Base-by-base conservation (phyloP, 78 protist species). In the Chrysochromulina tobinii region DNA sequence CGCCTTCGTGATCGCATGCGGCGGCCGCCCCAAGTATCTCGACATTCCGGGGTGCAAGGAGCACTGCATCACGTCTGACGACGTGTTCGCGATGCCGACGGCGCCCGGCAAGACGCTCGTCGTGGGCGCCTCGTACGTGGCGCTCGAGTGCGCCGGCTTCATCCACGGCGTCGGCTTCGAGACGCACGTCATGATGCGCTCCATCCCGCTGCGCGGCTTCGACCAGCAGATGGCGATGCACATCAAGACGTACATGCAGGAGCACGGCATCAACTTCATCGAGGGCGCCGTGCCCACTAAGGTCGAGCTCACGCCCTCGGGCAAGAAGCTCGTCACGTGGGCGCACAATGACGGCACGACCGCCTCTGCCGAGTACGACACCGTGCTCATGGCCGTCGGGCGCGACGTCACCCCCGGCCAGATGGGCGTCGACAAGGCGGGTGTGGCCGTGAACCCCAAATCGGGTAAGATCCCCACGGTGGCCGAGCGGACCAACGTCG, bases 131-230 rank as follows among this genome's bases (percentile, higher is more conserved):
- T 91, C 96, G 55, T 97, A 98, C 94, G 89, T 98, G 38, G 93
- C 99, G 5, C 93, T 98, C 23, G 99, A 98, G 75, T 96, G 98
- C 75, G 99, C 99, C 15, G 99, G 99, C 61, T 98, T 97, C 90
- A 66, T 87, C 64, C 2, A 20, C 23, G 87, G 87, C 61, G 12
- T 79, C 51, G 87, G 87, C 17, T 77, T 21, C 81, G 95, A 94
- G 66, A 77, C 93, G 58, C 91, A 95, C 17, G 94, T 93, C 25
- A 12, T 91, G 88, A 68, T 95, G 91, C 92, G 99, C 48, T 91
- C 96, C 15, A 95, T 95, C 48, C 90, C 92, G 21, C 95, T 97
- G 66, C 95, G 99, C 54, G 99, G 98, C 17, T 97, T 97, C 88
- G 99, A 97, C 72, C 97, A 95, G 91, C 93, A 97, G 54, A 93